Conservation (phyloP, 2,329 filamentous ascomycete species). For the Beauveria pseudobassiana region DNA sequence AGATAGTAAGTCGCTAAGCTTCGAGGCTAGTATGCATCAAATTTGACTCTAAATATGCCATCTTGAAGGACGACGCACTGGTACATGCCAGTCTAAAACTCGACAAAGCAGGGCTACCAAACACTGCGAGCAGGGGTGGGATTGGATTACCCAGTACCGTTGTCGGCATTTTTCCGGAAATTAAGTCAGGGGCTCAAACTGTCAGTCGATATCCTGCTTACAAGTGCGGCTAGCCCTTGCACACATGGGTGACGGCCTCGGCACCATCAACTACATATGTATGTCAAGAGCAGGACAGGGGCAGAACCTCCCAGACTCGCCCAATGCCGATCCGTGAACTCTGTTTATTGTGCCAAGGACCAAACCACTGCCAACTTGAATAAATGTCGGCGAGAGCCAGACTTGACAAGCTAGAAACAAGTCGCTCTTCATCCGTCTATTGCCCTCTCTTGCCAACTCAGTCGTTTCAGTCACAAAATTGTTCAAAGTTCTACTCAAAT, state of each 20-base stretch:
- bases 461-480: slow-evolving; percentile 2
- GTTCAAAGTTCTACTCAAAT: not conserved
- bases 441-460: not conserved
- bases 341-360: no score
- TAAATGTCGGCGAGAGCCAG: not conserved
- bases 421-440: not conserved
- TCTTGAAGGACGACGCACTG: no score
- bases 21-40: no score
- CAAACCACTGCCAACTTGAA: not conserved
- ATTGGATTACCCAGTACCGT: no score
- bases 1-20: no score
- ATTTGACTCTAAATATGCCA: no score
- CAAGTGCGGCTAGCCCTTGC: no score
- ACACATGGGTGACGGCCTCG: not conserved
- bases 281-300: not conserved
- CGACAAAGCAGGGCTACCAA: no score
- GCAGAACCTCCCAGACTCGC: not conserved
- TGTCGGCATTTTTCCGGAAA: no score
- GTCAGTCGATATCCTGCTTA: no score
- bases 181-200: not conserved
- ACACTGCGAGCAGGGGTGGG: no score
- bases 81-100: no score
- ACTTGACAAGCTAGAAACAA: not conserved
- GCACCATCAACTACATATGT: slow-evolving; percentile 7
- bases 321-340: not conserved